Percentiles rank a stretch among this genome's conserved stretches.
phyloP scores from a whole-genome alignment of 73 alveolate genomes.

The Tetrahymena borealis region DNA sequence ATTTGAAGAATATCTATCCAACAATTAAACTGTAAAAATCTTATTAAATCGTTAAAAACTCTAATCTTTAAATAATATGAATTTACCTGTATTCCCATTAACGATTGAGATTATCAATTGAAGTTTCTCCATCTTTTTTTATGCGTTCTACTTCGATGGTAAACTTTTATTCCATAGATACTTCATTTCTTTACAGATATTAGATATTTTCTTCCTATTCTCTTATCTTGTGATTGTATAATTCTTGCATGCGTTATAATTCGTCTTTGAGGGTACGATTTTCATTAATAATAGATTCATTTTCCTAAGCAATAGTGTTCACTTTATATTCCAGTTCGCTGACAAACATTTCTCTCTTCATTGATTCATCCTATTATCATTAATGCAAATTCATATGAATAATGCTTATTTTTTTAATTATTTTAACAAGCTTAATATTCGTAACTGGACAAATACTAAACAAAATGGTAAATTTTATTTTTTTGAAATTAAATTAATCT shows the following conservation, averaged over 20 bases:
- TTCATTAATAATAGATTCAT: neutral
- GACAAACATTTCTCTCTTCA: neutral
- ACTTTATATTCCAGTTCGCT: neutral
- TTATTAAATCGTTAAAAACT: neutral
- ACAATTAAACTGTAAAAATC: neutral
- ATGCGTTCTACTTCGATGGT: neutral
- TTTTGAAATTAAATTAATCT: neutral
- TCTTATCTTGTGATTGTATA: neutral
- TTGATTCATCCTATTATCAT: neutral
- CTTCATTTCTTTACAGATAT: neutral
- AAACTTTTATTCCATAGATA: neutral
- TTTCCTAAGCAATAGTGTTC: neutral
- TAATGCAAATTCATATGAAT: neutral
- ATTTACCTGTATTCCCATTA: neutral
- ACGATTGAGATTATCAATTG: neutral
- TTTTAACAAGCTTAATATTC: no score
- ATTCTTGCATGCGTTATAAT: neutral
- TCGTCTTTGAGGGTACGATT: neutral
- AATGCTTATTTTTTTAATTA: neutral
- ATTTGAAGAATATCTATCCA: no score
- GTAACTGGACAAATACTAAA: neutral
- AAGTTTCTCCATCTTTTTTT: neutral
- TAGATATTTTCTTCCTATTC: neutral
- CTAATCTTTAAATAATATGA: neutral
- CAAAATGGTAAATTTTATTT: no score